phyloP scores from a whole-genome alignment of 23 red algal genomes.

The Gracilariopsis chorda region DNA sequence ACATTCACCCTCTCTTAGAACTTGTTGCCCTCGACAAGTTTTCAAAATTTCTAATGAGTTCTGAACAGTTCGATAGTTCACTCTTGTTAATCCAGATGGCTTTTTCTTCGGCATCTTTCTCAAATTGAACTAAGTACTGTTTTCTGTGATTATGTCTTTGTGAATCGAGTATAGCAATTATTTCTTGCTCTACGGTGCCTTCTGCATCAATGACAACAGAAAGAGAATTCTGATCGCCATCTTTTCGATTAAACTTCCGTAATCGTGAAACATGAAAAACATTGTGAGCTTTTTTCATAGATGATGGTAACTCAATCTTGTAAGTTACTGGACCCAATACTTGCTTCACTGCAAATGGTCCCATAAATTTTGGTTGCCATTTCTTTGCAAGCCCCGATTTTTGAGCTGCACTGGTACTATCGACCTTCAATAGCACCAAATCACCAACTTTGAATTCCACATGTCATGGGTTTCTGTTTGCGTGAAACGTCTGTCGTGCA shows the following conservation, averaged over 20 bases:
- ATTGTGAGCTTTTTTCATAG: slow-evolving; percentile 31
- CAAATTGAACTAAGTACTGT: slow-evolving; percentile 27
- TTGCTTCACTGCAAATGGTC: background rate
- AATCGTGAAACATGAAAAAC: slow-evolving; percentile 31
- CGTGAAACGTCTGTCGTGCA: background rate
- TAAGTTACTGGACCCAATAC: slow-evolving; percentile 2
- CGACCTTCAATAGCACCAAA: background rate
- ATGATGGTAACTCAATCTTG: slow-evolving; percentile 26
- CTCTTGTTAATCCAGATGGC: slow-evolving; percentile 33
- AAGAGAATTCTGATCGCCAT: background rate
- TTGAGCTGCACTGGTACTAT: background rate
- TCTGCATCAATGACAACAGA: slow-evolving; percentile 33
- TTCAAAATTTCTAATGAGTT: background rate
- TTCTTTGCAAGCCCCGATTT: background rate
- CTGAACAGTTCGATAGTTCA: background rate
- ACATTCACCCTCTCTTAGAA: background rate
- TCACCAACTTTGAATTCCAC: slow-evolving; percentile 8
- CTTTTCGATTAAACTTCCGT: background rate
- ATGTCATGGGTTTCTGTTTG: background rate
- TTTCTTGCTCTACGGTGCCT: slow-evolving; percentile 17
- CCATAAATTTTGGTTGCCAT: slow-evolving; percentile 17
- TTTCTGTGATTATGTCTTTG: background rate
- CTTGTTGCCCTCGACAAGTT: background rate
- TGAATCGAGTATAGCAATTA: background rate
- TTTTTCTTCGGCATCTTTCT: background rate